These are phyloP conservation scores for Onygenales sp. DNA, from an alignment of 2,329 filamentous ascomycete species.

Conservation along the genomic window DNA sequence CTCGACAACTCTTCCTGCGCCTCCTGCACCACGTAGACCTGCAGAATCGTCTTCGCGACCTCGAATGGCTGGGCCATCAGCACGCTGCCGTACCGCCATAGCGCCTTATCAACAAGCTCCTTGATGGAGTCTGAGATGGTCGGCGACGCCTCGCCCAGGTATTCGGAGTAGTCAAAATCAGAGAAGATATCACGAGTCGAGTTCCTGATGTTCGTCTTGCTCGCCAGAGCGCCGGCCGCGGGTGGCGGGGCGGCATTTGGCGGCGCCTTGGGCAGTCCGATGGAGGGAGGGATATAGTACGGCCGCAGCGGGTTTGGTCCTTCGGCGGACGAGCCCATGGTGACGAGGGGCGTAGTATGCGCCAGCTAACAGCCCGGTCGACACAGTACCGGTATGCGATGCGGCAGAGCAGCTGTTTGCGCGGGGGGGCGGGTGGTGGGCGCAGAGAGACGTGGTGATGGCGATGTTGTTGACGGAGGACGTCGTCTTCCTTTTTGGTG, in stretches of 20 bases:
- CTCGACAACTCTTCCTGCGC: constrained; percentile 23
- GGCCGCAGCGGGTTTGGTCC: constrained; percentile 50
- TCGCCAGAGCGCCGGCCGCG: constrained; percentile 31
- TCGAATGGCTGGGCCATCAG: constrained; percentile 93
- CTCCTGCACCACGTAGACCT: constrained; percentile 52
- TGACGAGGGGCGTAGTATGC: constrained; percentile 6
- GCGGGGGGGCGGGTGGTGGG: neutral
- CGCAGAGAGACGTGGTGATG: neutral
- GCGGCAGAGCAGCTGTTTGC: neutral
- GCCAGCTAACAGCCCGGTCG: neutral
- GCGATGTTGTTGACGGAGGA: neutral
- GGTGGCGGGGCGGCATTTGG: constrained; percentile 23
- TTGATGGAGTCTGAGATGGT: constrained; percentile 66
- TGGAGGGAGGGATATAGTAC: constrained; percentile 56
- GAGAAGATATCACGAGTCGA: constrained; percentile 76
- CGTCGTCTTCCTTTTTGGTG: constrained; percentile 11
- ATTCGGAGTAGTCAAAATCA: constrained; percentile 87
- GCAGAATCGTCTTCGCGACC: constrained; percentile 87
- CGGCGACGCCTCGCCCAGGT: constrained; percentile 66
- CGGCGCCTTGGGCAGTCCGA: constrained; percentile 45
- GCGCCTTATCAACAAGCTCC: constrained; percentile 68
- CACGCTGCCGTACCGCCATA: constrained; percentile 87
- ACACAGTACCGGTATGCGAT: neutral
- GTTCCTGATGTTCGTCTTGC: constrained; percentile 38
- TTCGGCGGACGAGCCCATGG: constrained; percentile 41